Base-by-base conservation (phyloP, 495 filamentous ascomycete genomes). In the Penicillium manginii region DNA sequence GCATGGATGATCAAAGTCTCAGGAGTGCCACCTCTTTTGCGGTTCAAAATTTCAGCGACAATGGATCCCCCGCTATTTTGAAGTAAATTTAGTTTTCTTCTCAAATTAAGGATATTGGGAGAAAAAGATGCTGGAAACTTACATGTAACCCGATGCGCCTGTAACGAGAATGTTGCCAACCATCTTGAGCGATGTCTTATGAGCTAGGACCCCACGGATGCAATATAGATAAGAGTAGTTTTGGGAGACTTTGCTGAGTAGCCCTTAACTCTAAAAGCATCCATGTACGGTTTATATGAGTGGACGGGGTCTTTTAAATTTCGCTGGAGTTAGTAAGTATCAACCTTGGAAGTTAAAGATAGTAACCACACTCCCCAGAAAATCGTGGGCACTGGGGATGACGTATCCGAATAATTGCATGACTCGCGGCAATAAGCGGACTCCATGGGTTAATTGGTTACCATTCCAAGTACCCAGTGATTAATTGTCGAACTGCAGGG, bases 111-210 rank as follows among this genome's bases (percentile, higher is more conserved):
- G 40, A 17, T 43, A 19, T n/a, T n/a, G n/a, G 40, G 17, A 3
- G 1, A 43, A 43, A 43, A 17, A n/a, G 3, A 18, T 9, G 7
- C n/a, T 43, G 17, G 40, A 19, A 43, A 43, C 18, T 22, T 26
- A 47, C 35, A 48, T 19, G 54, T 39, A 42, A 15, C 54, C 54
- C 31, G 45, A 37, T 8, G 54, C 45, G 8, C 54, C 54, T 15
- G 46, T 57, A 8, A 57, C 17, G 0, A 57, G 39, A 32, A 57
- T 40, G 26, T 57, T 57, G 6, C 18, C 4, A 43, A n/a, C 2
- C 40, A 43, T 37, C 5, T 15, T 10, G 14, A 14, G 33, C 33
- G 35, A 37, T n/a, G 2, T 37, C 15, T n/a, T 37, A 11, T 37
- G 35, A 37, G 35, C 35, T 37, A 37, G 35, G 35, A 37, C 14